Conservation (phyloP, 306 rosid species). For the Cicer yamashitae region DNA sequence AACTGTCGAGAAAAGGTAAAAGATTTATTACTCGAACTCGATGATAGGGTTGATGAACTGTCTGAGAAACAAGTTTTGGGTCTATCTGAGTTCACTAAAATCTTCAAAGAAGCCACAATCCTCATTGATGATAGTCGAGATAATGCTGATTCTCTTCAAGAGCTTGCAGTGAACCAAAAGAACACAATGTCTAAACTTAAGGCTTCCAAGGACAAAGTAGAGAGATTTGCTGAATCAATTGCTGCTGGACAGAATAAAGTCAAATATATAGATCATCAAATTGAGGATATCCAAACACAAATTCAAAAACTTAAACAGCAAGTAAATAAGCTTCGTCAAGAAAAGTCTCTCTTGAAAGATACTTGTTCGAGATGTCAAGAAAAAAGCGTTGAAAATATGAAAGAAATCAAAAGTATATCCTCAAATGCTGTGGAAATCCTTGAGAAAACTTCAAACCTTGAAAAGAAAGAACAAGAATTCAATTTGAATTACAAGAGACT, state of each 20-base stretch:
- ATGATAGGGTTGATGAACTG: not conserved
- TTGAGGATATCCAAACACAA: not conserved
- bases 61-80: slow-evolving; percentile 1
- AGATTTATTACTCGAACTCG: not conserved
- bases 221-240: not conserved
- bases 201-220: not conserved
- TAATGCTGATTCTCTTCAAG: not conserved
- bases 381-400: not conserved
- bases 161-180: not conserved
- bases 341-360: slow-evolving; percentile 5
- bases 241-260: not conserved
- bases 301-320: not conserved
- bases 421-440: slow-evolving; percentile 5
- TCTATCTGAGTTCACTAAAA: not conserved
- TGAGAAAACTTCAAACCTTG: not conserved
- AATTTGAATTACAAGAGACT: not conserved
- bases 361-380: not conserved
- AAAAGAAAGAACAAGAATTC: not conserved
- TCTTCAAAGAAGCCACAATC: not conserved
- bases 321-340: not conserved
- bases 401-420: not conserved
- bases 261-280: not conserved
- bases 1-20: not conserved
- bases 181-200: not conserved
- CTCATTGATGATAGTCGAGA: not conserved